Conservation (phyloP, 2,329 filamentous ascomycete species). For the Cytospora paraplurivora region DNA sequence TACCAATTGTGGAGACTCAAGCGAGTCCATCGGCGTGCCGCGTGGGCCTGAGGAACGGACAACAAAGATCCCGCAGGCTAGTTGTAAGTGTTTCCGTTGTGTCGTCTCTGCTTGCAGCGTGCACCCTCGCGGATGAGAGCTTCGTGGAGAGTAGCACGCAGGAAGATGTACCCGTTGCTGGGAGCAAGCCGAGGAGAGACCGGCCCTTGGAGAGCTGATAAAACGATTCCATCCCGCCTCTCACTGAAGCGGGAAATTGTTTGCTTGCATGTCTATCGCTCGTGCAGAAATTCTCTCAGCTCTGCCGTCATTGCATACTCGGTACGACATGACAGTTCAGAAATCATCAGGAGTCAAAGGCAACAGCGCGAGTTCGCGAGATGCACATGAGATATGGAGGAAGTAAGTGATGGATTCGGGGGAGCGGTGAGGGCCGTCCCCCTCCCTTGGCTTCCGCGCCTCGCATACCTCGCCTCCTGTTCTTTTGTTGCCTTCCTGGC, state of each 20-base stretch:
- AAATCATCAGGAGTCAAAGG: slow-evolving; percentile 13
- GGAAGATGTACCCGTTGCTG: neutral
- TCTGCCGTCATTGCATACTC: slow-evolving; percentile 6
- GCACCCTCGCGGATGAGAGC: neutral
- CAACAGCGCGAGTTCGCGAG: slow-evolving; percentile 3
- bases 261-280: slow-evolving; percentile 12
- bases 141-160: neutral
- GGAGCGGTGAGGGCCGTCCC: slow-evolving; percentile 27
- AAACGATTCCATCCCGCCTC: neutral
- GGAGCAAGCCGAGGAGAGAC: neutral
- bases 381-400: slow-evolving; percentile 13
- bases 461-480: neutral
- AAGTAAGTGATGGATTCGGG: slow-evolving; percentile 4
- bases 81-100: neutral
- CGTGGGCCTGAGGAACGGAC: slow-evolving; percentile 13
- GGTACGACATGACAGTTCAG: slow-evolving; percentile 28
- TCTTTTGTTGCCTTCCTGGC: slow-evolving; percentile 1
- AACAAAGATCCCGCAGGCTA: slow-evolving; percentile 24
- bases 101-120: slow-evolving; percentile 1
- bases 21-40: slow-evolving; percentile 16
- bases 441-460: slow-evolving; percentile 11
- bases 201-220: neutral
- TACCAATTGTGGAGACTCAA: slow-evolving; percentile 8
- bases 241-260: slow-evolving; percentile 6
- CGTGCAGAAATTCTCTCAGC: slow-evolving; percentile 7